Conservation (phyloP, 306 rosid species). For the Elaeagnus macrophylla region DNA sequence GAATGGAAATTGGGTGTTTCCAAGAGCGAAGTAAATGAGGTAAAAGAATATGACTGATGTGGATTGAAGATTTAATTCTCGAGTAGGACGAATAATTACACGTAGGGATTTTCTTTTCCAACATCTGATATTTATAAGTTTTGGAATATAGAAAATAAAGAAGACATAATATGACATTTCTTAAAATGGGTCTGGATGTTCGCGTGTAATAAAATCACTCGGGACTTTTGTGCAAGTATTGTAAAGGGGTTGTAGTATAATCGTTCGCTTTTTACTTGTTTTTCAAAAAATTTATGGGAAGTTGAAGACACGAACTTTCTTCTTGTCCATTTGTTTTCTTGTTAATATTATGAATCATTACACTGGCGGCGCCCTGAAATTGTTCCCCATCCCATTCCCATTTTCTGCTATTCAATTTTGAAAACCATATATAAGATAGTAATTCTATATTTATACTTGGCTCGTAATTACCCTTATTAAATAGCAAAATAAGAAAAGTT, state of each 20-base stretch:
- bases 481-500: too few species aligned
- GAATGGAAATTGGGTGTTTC: constrained; percentile 31
- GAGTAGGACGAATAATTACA: neutral
- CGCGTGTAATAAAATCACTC: constrained; percentile 18
- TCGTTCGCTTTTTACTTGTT: too few species aligned
- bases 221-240: too few species aligned
- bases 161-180: too few species aligned
- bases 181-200: constrained; percentile 18
- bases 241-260: too few species aligned
- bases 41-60: constrained; percentile 33
- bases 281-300: too few species aligned
- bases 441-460: too few species aligned
- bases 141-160: too few species aligned
- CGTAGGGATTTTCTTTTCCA: neutral
- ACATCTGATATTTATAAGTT: neutral
- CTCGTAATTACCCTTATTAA: too few species aligned
- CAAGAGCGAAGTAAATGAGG: constrained; percentile 20
- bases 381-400: constrained; percentile 50
- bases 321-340: constrained; percentile 12
- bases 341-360: constrained; percentile 61
- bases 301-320: constrained; percentile 23
- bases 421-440: neutral
- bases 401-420: constrained; percentile 9
- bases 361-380: constrained; percentile 84
- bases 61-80: constrained; percentile 18